Evolutionary conservation across 2,329 filamentous ascomycete species (phyloP), one percentile per base, ranked within the genome.

Genomic region (Aspergillus sp.): DNA sequence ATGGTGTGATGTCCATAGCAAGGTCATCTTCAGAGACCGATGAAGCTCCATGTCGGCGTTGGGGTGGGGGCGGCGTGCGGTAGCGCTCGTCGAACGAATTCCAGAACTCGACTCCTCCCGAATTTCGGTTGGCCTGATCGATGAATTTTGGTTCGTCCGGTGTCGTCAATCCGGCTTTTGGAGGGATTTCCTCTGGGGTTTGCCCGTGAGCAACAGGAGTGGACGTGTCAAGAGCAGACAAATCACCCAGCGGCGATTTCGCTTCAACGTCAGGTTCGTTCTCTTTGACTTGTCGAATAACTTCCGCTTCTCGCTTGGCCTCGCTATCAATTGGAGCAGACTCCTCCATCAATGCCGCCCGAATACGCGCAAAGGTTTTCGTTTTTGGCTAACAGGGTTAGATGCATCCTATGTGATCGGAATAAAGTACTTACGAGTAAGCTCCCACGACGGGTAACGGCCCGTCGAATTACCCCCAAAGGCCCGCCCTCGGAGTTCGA

Each of bases 231-330:
- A 81, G 74, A 13, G 84, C 80, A 13, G 83, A 80, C 60, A 83
- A 70, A 56, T 82, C 75, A 23, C 61, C 57, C 17, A 73, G 53
- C 51, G 82, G 72, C 10, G 77, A 75, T 66, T 57, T 79, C 70
- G 67, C 74, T 73, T 60, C 74, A 13, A 87, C 78, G 52, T 87
- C 86, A 64, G 88, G 84, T 70, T 97, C 93, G 68, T 89, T 94
- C 75, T 98, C 95, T 44, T 92, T 90, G 27, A 98, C 93, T 76
- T 97, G 95, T 54, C 92, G 90, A 64, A 99, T 92, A 5, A 98
- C 95, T 76, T 98, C 94, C 39, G 94, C 92, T 80, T 99, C 95
- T 41, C 92, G 89, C 55, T 90, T 88, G 59, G 92, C 88, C 75
- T 99, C 95, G 44, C 90, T 89, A 69, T 99, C 95, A 8, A 96